Conservation (phyloP, 352 stramenopile species). For the Thraustochytrium striatum region DNA sequence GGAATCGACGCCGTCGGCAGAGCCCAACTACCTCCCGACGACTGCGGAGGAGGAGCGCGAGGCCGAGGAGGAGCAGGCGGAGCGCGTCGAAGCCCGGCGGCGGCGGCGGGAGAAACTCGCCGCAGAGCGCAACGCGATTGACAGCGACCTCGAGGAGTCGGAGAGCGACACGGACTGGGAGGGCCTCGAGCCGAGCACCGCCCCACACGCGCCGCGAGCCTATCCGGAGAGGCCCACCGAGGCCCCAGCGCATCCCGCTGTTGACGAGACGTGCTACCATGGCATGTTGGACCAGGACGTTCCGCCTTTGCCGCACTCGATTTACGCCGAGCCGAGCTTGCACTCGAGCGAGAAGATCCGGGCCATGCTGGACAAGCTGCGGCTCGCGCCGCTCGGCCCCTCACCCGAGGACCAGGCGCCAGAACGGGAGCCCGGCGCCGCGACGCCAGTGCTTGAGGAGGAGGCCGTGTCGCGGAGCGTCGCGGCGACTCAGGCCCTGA, state of each 20-base stretch:
- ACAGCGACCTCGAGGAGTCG: too few species aligned
- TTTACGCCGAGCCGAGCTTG: slow-evolving; percentile 27
- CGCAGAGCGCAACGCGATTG: too few species aligned
- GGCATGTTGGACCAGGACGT: slow-evolving; percentile 16
- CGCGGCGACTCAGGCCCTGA: neutral
- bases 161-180: too few species aligned
- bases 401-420: neutral
- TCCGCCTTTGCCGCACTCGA: neutral
- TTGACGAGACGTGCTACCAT: slow-evolving; percentile 27
- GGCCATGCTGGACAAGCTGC: neutral
- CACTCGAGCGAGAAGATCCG: slow-evolving; percentile 43
- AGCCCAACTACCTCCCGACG: too few species aligned
- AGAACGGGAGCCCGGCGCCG: neutral
- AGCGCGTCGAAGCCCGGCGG: too few species aligned
- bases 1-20: too few species aligned
- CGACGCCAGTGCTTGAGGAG: neutral
- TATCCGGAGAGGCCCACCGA: too few species aligned
- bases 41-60: too few species aligned
- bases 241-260: neutral
- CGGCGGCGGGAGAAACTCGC: too few species aligned
- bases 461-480: neutral
- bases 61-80: too few species aligned
- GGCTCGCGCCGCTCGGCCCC: slow-evolving; percentile 5
- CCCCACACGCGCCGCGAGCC: too few species aligned
- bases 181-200: too few species aligned